These are phyloP conservation scores for Leishmania mexicana DNA, from an alignment of 208 protist species.

Conservation along the genomic window DNA sequence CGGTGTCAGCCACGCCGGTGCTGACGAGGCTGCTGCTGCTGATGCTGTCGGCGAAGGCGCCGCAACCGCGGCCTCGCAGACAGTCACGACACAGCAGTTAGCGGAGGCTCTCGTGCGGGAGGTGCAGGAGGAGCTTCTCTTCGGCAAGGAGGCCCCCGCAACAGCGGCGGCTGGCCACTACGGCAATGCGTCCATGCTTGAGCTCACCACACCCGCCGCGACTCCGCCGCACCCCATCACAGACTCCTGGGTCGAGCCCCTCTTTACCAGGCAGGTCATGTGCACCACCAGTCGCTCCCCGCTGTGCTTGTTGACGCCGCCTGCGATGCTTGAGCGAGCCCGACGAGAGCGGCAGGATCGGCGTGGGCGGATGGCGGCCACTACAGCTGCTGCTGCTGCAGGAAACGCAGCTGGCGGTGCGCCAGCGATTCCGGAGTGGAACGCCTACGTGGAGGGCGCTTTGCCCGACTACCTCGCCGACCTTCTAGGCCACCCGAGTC, in stretches of 20 bases:
- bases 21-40: not conserved
- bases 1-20: not conserved
- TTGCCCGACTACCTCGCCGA: slow-evolving; percentile 50
- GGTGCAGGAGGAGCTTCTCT: slow-evolving; percentile 34
- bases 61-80: too few species aligned
- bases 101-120: slow-evolving; percentile 38
- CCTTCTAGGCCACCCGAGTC: slow-evolving; percentile 40
- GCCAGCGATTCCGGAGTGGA: slow-evolving; percentile 29
- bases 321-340: slow-evolving; percentile 64
- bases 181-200: not conserved
- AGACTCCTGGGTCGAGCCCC: slow-evolving; percentile 62
- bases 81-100: slow-evolving; percentile 5
- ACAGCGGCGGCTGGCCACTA: not conserved
- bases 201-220: not conserved
- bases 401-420: not conserved
- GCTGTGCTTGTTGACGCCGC: slow-evolving; percentile 56
- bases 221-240: slow-evolving; percentile 35
- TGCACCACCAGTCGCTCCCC: slow-evolving; percentile 62
- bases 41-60: not conserved
- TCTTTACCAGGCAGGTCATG: slow-evolving; percentile 67
- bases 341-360: slow-evolving; percentile 63
- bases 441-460: slow-evolving; percentile 70
- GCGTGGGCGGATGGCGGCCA: slow-evolving; percentile 9
- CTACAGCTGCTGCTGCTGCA: slow-evolving; percentile 7
- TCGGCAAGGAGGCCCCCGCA: slow-evolving; percentile 14